phyloP scores from a whole-genome alignment of 495 filamentous ascomycete genomes.

The Penicillium fimorum region DNA sequence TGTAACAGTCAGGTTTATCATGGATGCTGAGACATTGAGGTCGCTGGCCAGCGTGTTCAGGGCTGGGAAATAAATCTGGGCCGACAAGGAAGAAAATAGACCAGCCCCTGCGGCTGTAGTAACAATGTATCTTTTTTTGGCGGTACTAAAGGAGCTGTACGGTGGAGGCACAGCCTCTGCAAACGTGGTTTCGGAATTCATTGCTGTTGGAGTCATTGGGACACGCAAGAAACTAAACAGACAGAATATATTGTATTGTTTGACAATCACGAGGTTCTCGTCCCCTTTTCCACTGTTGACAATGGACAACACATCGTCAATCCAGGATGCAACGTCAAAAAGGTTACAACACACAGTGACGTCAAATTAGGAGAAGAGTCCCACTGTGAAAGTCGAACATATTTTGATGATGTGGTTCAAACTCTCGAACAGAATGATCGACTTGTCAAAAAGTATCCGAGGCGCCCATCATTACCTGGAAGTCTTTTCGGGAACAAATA shows the following conservation, averaged over 20 bases:
- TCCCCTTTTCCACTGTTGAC: background rate
- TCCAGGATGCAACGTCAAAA: background rate
- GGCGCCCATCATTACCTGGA: background rate
- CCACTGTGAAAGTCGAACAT: slow-evolving; percentile 4
- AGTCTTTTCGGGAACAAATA: background rate
- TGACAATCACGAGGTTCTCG: background rate
- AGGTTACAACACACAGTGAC: background rate
- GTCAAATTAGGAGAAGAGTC: slow-evolving; percentile 3
- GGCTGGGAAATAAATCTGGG: slow-evolving; percentile 43
- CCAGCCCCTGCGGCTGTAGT: slow-evolving; percentile 18
- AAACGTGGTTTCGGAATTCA: slow-evolving; percentile 12
- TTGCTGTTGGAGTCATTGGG: background rate
- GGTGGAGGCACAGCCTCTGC: slow-evolving; percentile 8
- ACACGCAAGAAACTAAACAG: background rate
- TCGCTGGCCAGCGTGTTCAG: slow-evolving; percentile 31
- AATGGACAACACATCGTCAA: background rate
- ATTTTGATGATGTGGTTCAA: slow-evolving; percentile 7
- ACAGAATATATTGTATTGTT: background rate
- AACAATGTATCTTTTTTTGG: slow-evolving; percentile 19
- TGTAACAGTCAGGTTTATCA: slow-evolving; percentile 44
- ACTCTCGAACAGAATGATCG: slow-evolving; percentile 5
- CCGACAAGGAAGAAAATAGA: slow-evolving; percentile 37
- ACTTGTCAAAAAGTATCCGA: slow-evolving; percentile 2
- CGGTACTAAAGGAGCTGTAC: slow-evolving; percentile 15
- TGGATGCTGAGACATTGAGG: slow-evolving; percentile 25